Evolutionary conservation across 345 rosid species (phyloP).

Genomic region (Rhodomyrtus tomentosa): DNA sequence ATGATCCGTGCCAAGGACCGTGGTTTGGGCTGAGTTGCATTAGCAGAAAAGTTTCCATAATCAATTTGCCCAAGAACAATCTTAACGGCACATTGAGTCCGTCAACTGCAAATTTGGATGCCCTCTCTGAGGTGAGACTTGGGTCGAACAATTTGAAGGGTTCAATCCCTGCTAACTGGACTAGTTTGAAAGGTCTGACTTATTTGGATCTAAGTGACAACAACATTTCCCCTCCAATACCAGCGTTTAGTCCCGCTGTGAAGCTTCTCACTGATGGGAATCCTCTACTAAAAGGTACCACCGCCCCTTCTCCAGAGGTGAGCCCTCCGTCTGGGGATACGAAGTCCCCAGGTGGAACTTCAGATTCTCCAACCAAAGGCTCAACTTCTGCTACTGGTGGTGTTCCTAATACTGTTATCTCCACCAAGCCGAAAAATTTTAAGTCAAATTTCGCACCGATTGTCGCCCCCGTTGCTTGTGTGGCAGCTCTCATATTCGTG

Average conservation of each 20-base stretch:
- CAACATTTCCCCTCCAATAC: constrained; percentile 50
- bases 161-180: constrained; percentile 44
- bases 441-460: constrained; percentile 25
- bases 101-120: constrained; percentile 35
- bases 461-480: constrained; percentile 37
- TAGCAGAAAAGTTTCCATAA: constrained; percentile 9
- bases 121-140: constrained; percentile 33
- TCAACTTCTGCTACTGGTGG: constrained; percentile 4
- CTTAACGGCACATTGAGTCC: constrained; percentile 63
- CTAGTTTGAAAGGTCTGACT: constrained; percentile 35
- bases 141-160: constrained; percentile 38
- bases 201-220: constrained; percentile 46
- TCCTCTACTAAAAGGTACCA: constrained; percentile 17
- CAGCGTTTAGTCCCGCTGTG: constrained; percentile 23
- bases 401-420: background rate
- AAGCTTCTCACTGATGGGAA: constrained; percentile 24
- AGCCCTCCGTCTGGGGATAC: constrained; percentile 12
- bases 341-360: background rate
- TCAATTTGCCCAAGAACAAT: constrained; percentile 32
- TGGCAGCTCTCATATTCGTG: constrained; percentile 25
- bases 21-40: constrained; percentile 52
- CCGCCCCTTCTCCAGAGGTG: constrained; percentile 11
- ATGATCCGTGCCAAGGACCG: constrained; percentile 42
- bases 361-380: constrained; percentile 3
- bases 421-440: constrained; percentile 7